Base-by-base conservation (phyloP, 208 protist species). In the Endotrypanum monterogeii region DNA sequence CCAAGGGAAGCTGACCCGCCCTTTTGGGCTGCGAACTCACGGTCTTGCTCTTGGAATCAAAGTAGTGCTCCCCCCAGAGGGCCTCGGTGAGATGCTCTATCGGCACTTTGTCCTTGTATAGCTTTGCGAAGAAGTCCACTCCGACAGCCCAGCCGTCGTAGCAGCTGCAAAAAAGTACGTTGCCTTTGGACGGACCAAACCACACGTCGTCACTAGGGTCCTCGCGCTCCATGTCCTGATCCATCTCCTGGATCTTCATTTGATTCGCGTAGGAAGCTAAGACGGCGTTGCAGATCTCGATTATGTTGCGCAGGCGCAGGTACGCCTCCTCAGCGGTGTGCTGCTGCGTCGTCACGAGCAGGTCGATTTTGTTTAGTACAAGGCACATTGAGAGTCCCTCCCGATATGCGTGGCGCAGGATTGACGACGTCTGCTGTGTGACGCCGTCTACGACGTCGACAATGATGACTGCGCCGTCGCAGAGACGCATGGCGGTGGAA, bases 341-440 rank as follows among this genome's bases (percentile, higher is more conserved):
- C 74, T 99, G 84, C 71, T 99, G 88, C 60, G 99, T 94, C 11
- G 87, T 84, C 67, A 99, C 93, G 20, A 98, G 84, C 44, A 98
- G 83, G 83, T 99, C 99, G 23, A 99, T 98, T 83, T 99, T 99
- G 87, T 99, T 99, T 16, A 99, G 83, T 11, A 99, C 97, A 23
- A 99, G 88, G 69, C 92, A 92, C 79, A 98, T 98, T 44, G 81
- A 92, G 14, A 99, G 82, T 11, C 96, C 88, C 74, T 99, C 98
- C 28, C 76, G 70, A 78, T 98, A 99, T 0, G 98, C 97, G 83
- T 99, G 98, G 14, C 96, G 86, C 30, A 99, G 85, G 56, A 99
- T 99, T 37, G 94, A 86, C 63, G 73, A 86, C 32, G 96, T 98
- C 69, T 99, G 98, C 76, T 97, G 93, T 57, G 94, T 97, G 39